Conservation (phyloP, 2,329 filamentous ascomycete genomes). For the Aspergillus melleus region DNA sequence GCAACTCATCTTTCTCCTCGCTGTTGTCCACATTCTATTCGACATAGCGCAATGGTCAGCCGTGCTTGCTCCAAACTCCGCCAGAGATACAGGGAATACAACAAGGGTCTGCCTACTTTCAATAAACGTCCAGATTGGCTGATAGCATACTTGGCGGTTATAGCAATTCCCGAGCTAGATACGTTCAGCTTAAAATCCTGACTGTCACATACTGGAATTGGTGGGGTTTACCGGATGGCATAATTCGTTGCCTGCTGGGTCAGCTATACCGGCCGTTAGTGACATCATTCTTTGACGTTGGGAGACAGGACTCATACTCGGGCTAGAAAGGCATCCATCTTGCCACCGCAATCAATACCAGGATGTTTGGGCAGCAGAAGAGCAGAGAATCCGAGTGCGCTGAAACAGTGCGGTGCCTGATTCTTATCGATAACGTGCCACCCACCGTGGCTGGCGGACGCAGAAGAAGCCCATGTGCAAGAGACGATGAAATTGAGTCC, state of each 20-base stretch:
- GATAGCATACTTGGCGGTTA: constrained; percentile 84
- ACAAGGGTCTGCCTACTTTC: constrained; percentile 49
- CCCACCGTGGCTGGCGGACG: constrained; percentile 12
- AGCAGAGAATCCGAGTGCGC: constrained; percentile 2
- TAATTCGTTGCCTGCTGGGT: constrained; percentile 86
- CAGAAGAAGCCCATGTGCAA: not conserved
- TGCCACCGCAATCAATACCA: constrained; percentile 21
- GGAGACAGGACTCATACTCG: constrained; percentile 48
- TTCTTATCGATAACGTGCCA: constrained; percentile 27
- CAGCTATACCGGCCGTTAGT: constrained; percentile 45
- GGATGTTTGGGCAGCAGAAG: not conserved
- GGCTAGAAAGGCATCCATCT: constrained; percentile 70
- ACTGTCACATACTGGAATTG: constrained; percentile 15
- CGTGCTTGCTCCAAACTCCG: not conserved
- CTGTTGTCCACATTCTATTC: constrained; percentile 64
- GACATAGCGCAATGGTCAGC: constrained; percentile 8
- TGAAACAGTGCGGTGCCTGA: not conserved
- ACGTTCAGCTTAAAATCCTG: not conserved
- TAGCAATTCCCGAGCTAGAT: constrained; percentile 69
- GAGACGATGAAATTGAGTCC: not conserved
- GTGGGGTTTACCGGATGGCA: constrained; percentile 64
- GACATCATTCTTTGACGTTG: not conserved
- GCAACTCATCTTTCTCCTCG: constrained; percentile 69
- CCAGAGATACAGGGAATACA: not conserved
- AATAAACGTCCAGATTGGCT: constrained; percentile 76